phyloP scores from a whole-genome alignment of 371 early-diverging fungal genomes.

The Mortierella sp. region DNA sequence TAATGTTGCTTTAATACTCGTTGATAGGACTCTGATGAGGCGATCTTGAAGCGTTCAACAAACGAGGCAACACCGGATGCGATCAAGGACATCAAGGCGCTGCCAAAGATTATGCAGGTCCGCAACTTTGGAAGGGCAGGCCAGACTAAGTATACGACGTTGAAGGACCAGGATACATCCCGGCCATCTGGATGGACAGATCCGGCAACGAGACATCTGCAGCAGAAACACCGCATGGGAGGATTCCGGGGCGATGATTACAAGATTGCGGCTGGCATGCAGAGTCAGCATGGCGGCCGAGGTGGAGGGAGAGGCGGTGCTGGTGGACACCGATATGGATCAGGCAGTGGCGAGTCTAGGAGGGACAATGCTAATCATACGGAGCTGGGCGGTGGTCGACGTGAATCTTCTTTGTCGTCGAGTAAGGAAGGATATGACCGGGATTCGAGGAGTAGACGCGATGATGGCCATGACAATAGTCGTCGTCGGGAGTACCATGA shows the following conservation, averaged over 20 bases:
- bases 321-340: constrained; percentile 10
- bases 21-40: constrained; percentile 68
- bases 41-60: constrained; percentile 78
- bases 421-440: constrained; percentile 5
- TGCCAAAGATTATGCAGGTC: constrained; percentile 92
- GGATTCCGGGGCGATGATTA: constrained; percentile 44
- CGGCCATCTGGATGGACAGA: constrained; percentile 52
- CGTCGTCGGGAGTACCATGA: constrained; percentile 17
- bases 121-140: constrained; percentile 91
- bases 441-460: neutral
- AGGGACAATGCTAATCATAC: constrained; percentile 32
- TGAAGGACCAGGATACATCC: constrained; percentile 88
- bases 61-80: constrained; percentile 85
- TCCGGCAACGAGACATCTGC: constrained; percentile 33
- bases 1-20: neutral
- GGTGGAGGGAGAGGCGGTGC: constrained; percentile 12
- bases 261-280: constrained; percentile 35
- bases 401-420: neutral
- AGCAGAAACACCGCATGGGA: constrained; percentile 29
- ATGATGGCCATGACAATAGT: constrained; percentile 9
- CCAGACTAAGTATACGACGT: constrained; percentile 91
- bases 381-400: constrained; percentile 17
- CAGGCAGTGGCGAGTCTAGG: neutral
- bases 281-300: constrained; percentile 18
- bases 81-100: constrained; percentile 67